Evolutionary conservation across 805 yeast species (phyloP), one percentile per base, ranked within the genome.

Genomic region (Wickerhamiella dianesei): DNA sequence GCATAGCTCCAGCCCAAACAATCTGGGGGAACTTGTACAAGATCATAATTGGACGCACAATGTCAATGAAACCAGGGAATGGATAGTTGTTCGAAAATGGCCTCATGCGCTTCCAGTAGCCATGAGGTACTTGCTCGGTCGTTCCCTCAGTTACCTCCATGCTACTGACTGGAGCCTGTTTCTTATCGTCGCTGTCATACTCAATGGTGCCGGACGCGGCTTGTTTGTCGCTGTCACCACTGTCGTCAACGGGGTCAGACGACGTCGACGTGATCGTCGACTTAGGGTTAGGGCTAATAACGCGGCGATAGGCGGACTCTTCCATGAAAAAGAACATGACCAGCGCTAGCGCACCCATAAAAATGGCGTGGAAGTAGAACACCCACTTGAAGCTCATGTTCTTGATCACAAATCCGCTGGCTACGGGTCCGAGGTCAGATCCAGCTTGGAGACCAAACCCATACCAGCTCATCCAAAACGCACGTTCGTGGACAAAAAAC

Each of bases 401-500:
- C 41, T 75, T 71, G 6, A 78, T 73, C 52, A 82, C 75, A 55
- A 78, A 76, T n/a, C 86, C 87, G 17, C 86, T 88, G 52, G 82
- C 71, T 45, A 84, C 64, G 1, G 94, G 94, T 2, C 92, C 89
- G 50, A 83, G 64, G 59, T 79, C 83, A 1, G 88, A 80, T 46
- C 92, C 89, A 13, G 79, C 73, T 32, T 87, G 77, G 3, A 86
- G 78, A 21, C 84, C 79, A 64, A 82, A 58, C 51, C 82, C 82
- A 63, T 83, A 85, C 14, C 78, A 68, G 0, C 92, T 83, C 61
- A 85, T 70, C 12, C 76, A 77, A 22, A 79, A 68, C 44, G 88
- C 86, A 20, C 83, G 67, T 58, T 83, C 87, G 61, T 84, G 94
- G 53, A 77, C 81, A 63, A 72, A 84, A 59, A 76, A 84, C 61